Conservation (phyloP, 139 green algal species). For the Chlamydomonas incerta region DNA sequence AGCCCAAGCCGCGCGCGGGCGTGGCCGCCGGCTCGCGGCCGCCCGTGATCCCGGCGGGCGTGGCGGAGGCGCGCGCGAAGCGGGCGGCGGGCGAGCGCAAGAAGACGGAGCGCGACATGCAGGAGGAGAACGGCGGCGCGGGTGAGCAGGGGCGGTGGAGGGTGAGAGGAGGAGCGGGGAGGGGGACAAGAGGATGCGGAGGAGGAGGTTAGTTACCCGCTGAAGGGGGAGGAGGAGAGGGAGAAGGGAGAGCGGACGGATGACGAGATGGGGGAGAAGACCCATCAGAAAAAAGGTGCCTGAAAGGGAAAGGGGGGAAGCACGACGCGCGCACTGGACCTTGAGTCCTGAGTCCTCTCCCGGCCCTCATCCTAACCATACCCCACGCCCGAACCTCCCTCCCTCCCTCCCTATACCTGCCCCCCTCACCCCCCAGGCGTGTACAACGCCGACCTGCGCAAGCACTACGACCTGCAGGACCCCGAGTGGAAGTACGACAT, state of each 20-base stretch:
- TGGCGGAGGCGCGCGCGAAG: conserved; percentile 70
- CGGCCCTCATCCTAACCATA: background rate
- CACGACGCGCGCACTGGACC: no score
- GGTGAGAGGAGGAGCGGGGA: conserved; percentile 90
- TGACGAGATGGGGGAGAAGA: no score
- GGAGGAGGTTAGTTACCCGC: background rate
- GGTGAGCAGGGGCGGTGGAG: conserved; percentile 45
- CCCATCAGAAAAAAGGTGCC: no score
- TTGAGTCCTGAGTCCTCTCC: background rate
- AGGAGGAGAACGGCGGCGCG: conserved; percentile 94
- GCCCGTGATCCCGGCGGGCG: conserved; percentile 85
- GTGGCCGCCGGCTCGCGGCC: conserved; percentile 63
- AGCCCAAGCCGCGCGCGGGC: conserved; percentile 73
- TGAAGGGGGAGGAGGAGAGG: no score
- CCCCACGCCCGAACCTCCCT: no score
- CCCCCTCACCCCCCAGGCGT: conserved; percentile 68
- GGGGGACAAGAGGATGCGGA: conserved; percentile 56
- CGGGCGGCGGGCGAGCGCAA: conserved; percentile 55
- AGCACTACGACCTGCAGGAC: conserved; percentile 90
- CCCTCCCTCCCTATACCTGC: no score
- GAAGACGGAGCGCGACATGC: conserved; percentile 81
- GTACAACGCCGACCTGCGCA: conserved; percentile 91
- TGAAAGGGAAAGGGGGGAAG: no score
- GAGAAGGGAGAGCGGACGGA: no score
- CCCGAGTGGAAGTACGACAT: conserved; percentile 94